Base-by-base conservation (phyloP, 768 basidiomycete species). In the Chalciporus piperatus region DNA sequence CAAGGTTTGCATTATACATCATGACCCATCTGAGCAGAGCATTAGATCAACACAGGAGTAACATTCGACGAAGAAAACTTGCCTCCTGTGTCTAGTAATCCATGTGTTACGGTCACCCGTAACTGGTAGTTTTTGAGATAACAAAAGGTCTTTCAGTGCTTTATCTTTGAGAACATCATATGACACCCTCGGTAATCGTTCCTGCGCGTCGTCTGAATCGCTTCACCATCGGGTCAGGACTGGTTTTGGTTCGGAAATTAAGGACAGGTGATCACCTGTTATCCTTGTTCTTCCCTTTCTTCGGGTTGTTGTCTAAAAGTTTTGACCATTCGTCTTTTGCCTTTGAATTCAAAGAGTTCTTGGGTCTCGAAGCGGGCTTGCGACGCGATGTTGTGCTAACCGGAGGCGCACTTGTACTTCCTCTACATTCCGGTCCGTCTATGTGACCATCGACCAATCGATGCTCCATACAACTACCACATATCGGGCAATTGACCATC, bases 1-100 rank as follows among this genome's bases (percentile, higher is more conserved):
- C 87, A 9, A 87, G 72, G 62, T 89, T 89, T 25, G 85, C 80
- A 54, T 89, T 89, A 58, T 76, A 83, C 38, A 84, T 62, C 69
- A 82, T 81, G 0, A 85, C 76, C 85, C 85, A 89, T 55, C 87
- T 88, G 16, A 25, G 17, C 5, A 42, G 27, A 7, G 27, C 25
- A 22, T 45, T 48, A n/a, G 57, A 32, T 32, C 14, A 17, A 23
- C 28, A 17, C 10, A 17, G 32, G 22, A 16, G 6, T 28, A 43
- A 41, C 13, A 20, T 6, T 14, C 3, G 6, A 6, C 19, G 23
- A 19, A 2, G 19, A 20, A n/a, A 60, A 70, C 6, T n/a, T 61
- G 85, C 86, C 76, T 75, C 64, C 79, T 74, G 66, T 88, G 85
- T 45, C 87, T 77, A 48, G 75, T 73, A 53, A 81, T 74, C 63